Evolutionary conservation across 2,329 filamentous ascomycete genomes (phyloP).

Genomic region (Nannizziopsis barbatae): DNA sequence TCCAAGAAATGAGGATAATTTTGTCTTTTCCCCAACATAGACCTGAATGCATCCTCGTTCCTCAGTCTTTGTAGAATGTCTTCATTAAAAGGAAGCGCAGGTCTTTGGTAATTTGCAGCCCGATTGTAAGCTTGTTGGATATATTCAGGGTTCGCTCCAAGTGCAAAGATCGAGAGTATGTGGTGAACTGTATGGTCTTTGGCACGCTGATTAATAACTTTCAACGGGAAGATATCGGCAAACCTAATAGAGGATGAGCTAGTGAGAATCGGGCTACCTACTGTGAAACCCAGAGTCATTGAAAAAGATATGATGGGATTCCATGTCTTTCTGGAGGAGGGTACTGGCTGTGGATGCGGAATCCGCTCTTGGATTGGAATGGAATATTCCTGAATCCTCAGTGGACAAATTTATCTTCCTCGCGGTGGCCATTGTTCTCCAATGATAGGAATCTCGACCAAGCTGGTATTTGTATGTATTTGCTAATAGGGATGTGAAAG

Average conservation of each 20-base stretch:
- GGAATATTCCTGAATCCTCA: slow-evolving; percentile 38
- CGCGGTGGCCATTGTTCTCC: slow-evolving; percentile 39
- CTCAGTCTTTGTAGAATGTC: slow-evolving; percentile 46
- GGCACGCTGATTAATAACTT: neutral
- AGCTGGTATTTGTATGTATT: no score
- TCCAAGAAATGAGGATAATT: slow-evolving; percentile 63
- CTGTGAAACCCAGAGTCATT: slow-evolving; percentile 63
- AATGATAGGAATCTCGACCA: neutral
- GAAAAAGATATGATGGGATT: slow-evolving; percentile 67
- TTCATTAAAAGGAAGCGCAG: slow-evolving; percentile 38
- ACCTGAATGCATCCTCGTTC: slow-evolving; percentile 46
- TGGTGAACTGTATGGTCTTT: slow-evolving; percentile 67
- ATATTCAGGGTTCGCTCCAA: slow-evolving; percentile 51
- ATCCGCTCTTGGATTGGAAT: slow-evolving; percentile 40
- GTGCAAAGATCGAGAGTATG: slow-evolving; percentile 62
- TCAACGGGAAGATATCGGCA: neutral
- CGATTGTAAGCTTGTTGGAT: slow-evolving; percentile 54
- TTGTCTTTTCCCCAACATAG: slow-evolving; percentile 51
- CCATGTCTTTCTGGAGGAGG: slow-evolving; percentile 65
- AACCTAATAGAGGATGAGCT: neutral
- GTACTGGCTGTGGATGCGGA: slow-evolving; percentile 53
- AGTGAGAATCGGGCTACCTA: slow-evolving; percentile 15
- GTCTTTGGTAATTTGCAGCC: slow-evolving; percentile 57
- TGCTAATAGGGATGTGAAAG: neutral
- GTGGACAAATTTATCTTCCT: slow-evolving; percentile 37